Evolutionary conservation across 768 basidiomycete species (phyloP), one percentile per base, ranked within the genome.

Genomic region (Rhizopogon salebrosus): DNA sequence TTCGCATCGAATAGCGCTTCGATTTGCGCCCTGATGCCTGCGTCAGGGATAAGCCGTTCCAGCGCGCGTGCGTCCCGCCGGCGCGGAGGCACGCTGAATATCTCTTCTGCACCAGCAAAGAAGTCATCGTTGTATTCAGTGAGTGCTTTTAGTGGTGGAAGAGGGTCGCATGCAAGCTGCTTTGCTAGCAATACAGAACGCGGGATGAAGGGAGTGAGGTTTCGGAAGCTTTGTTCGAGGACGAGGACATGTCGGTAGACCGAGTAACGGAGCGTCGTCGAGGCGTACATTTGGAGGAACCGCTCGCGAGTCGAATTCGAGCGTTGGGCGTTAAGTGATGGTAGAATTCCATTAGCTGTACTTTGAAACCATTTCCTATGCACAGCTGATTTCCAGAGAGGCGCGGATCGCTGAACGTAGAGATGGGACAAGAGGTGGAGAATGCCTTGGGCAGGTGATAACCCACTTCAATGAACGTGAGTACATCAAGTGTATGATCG

Each of bases 401-500:
- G 65, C 8, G 70, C 75, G 0, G 91, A 88, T 6, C 92, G 86
- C 39, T 87, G 82, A 3, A 80, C 89, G 65, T 98, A 98, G 22
- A 98, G 80, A 62, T 94, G 90, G 0, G 90, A 88, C 3, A 98
- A 78, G 7, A 97, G 80, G 58, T 97, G 87, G 0, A 92, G 70
- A 2, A 79, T 77, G 8, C 73, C 67, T 23, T 78, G 63, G 14
- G 71, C 64, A 0, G 71, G 61, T 16, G 80, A 63, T 36, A 50
- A 63, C 66, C 45, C 80, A 75, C 58, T 60, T 54, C 13, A 49
- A 41, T 18, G 41, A 52, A 34, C 27, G 55, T 57, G 48, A 69
- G 55, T 26, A n/a, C 23, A 24, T 7, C 41, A 41, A 14, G 13
- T 14, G 26, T 35, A 13, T 23, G 29, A 52, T 39, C 51, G 13